Evolutionary conservation across 345 rosid species (phyloP).

Genomic region (Psidium friedrichsthalianum): DNA sequence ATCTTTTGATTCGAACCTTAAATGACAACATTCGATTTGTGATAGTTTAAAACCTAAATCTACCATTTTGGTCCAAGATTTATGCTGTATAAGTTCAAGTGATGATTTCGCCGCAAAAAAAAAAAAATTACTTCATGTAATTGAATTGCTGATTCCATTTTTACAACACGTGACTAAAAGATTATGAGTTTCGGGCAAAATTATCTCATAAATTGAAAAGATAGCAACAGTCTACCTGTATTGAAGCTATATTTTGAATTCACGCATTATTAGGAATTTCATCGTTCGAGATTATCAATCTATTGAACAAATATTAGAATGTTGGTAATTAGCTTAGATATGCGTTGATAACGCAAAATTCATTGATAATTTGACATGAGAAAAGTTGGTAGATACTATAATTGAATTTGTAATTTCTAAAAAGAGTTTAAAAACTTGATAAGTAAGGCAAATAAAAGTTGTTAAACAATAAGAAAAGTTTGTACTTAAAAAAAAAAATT

Average conservation of each 20-base stretch:
- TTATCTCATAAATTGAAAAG: not conserved
- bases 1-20: not conserved
- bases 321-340: not conserved
- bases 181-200: not conserved
- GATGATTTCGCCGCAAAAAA: not conserved
- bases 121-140: too few relatives aligned
- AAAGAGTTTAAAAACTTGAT: not conserved
- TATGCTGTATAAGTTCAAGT: not conserved
- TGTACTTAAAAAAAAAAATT: not conserved
- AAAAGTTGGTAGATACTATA: not conserved
- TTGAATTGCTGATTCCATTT: not conserved
- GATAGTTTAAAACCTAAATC: not conserved
- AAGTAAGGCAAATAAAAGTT: not conserved
- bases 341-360: not conserved
- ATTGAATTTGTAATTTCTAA: not conserved
- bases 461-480: not conserved
- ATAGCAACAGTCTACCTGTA: not conserved
- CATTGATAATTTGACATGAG: not conserved
- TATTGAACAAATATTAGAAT: not conserved
- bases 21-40: not conserved
- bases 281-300: not conserved
- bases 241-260: not conserved
- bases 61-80: not conserved
- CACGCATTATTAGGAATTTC: not conserved
- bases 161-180: not conserved